phyloP scores from a whole-genome alignment of 192 early-diverging fungal species.

The Backusella psychrophila region DNA sequence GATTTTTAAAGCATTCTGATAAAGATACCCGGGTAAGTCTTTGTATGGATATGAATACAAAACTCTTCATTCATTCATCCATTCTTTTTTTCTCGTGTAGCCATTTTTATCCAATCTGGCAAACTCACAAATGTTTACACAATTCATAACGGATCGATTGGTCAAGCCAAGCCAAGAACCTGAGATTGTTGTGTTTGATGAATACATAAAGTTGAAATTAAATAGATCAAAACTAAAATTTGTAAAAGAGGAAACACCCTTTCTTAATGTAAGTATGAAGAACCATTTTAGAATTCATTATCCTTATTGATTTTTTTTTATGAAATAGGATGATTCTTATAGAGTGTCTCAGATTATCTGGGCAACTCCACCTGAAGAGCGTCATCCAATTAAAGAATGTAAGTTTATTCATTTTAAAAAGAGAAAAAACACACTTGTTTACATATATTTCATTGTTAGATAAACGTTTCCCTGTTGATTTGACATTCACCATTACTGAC shows the following conservation, averaged over 20 bases:
- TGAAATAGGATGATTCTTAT: constrained; percentile 25
- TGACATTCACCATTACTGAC: neutral
- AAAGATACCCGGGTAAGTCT: constrained; percentile 31
- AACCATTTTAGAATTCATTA: too few species aligned
- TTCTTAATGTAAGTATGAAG: neutral
- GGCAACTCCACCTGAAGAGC: constrained; percentile 19
- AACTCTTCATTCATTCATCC: neutral
- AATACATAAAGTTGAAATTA: constrained; percentile 76
- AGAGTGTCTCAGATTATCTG: constrained; percentile 26
- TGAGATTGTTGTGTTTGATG: constrained; percentile 80
- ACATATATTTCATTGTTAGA: neutral
- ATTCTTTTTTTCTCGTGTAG: constrained; percentile 7
- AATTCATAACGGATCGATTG: constrained; percentile 73
- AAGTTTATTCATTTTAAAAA: neutral
- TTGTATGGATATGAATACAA: neutral
- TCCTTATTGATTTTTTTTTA: neutral
- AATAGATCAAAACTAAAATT: constrained; percentile 74
- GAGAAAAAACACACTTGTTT: neutral
- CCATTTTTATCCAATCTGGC: constrained; percentile 53
- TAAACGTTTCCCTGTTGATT: neutral
- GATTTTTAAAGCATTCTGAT: constrained; percentile 41
- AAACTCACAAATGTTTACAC: constrained; percentile 76
- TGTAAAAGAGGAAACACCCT: constrained; percentile 60
- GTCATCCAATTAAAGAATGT: neutral
- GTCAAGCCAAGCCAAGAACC: constrained; percentile 59